These are phyloP conservation scores for Solanum rostratum DNA, from an alignment of 257 asterid species.

Conservation along the genomic window DNA sequence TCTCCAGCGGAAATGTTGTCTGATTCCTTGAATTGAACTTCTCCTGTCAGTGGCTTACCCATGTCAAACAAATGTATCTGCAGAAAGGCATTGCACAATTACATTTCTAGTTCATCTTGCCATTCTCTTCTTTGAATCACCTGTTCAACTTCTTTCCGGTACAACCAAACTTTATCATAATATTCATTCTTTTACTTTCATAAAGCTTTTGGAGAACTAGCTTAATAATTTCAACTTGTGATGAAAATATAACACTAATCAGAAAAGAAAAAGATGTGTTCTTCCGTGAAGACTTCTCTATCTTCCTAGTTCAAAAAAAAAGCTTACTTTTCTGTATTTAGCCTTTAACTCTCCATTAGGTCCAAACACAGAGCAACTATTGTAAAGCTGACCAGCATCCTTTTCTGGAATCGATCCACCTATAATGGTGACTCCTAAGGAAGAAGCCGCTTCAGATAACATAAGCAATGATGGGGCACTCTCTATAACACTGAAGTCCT, in stretches of 20 bases:
- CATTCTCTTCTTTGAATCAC: not conserved
- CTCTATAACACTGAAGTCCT: constrained; percentile 16
- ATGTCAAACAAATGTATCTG: constrained; percentile 33
- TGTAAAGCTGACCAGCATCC: constrained; percentile 18
- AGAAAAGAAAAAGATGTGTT: not conserved
- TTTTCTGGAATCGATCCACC: constrained; percentile 37
- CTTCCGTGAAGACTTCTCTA: not conserved
- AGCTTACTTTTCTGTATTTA: constrained; percentile 29
- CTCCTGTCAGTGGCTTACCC: constrained; percentile 10
- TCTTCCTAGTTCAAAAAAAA: not conserved
- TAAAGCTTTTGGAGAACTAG: not conserved
- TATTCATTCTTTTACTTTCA: not conserved
- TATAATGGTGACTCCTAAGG: constrained; percentile 16
- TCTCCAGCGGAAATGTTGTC: constrained; percentile 18
- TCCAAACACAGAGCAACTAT: constrained; percentile 28
- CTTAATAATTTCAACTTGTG: not conserved
- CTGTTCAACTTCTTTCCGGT: not conserved
- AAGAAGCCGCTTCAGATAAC: constrained; percentile 28
- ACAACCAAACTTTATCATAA: not conserved
- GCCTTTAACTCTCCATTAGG: constrained; percentile 22
- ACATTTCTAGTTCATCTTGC: not conserved
- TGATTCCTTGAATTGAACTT: constrained; percentile 24
- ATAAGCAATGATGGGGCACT: constrained; percentile 16
- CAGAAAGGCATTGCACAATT: not conserved
- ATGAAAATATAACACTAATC: not conserved